Evolutionary conservation across 2,329 filamentous ascomycete genomes (phyloP), one percentile per base, ranked within the genome.

Genomic region (Exserohilum turcica): DNA sequence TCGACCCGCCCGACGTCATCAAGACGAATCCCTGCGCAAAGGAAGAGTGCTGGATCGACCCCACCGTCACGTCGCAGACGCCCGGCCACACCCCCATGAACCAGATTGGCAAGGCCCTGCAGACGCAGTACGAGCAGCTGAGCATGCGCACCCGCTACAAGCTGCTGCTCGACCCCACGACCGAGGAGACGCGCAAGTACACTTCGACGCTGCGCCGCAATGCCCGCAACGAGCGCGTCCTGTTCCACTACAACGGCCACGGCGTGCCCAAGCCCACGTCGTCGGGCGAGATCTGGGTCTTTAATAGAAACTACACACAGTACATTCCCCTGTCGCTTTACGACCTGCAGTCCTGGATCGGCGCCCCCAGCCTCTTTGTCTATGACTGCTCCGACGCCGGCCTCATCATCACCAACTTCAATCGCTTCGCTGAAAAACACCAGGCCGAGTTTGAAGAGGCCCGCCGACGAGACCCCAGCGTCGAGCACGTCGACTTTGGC

Each of bases 211-310:
- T 97, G 27, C 86, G 94, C 28, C 84, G 92, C 57, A 97, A 96
- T 70, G 93, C 94, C 43, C 96, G 97, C 74, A 92, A 97, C 53
- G 94, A 99, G 78, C 84, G 94, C 43, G 91, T 99, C 1, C 80
- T 99, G n/a, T 91, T 99, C 66, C 94, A 99, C 73, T 99, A 99
- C 80, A 99, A 99, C 67, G 94, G 94, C 13, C 94, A 99, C 74
- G 94, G 94, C 40, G 94, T 99, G 9, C 94, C 94, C 1, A 91
- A 97, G 68, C 94, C 94, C 3, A 99, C 94, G 0, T 86, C 90
- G 3, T 97, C 93, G 4, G 94, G 94, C 12, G 94, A 99, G 74
- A 96, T 99, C 16, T 99, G 94, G 94, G 95, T 97, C 5, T 99
- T 99, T 75, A 99, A 99, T 76, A 93, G 94, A 65, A 97, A 91